Evolutionary conservation across 768 basidiomycete species (phyloP).

Genomic region (Naganishia vishniacii): DNA sequence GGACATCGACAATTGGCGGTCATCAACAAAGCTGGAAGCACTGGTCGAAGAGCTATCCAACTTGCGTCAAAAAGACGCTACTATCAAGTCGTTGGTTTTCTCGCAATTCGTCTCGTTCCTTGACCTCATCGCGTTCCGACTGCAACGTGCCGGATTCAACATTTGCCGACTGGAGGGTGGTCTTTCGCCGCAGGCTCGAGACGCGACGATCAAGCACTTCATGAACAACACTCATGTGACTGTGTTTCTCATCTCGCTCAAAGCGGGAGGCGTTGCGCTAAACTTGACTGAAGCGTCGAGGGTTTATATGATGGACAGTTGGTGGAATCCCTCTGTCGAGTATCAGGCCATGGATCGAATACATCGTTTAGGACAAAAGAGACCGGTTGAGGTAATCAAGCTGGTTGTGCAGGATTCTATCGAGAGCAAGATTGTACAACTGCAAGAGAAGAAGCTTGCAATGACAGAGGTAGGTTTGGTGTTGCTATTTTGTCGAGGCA

Average conservation of each 20-base stretch:
- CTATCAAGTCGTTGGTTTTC: slow-evolving; percentile 94
- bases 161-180: slow-evolving; percentile 91
- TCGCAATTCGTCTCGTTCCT: slow-evolving; percentile 49
- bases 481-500: not conserved
- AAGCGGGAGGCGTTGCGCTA: slow-evolving; percentile 72
- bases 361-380: slow-evolving; percentile 85
- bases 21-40: slow-evolving; percentile 96
- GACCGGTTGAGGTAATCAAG: slow-evolving; percentile 89
- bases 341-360: slow-evolving; percentile 83
- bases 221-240: slow-evolving; percentile 92
- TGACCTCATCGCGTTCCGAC: slow-evolving; percentile 84
- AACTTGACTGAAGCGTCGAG: slow-evolving; percentile 62
- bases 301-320: slow-evolving; percentile 94
- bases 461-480: slow-evolving; percentile 62
- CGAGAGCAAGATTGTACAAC: slow-evolving; percentile 87
- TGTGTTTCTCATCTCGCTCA: slow-evolving; percentile 89
- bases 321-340: slow-evolving; percentile 91
- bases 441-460: slow-evolving; percentile 96
- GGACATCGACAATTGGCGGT: slow-evolving; percentile 70
- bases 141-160: slow-evolving; percentile 86
- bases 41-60: slow-evolving; percentile 87
- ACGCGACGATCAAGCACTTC: slow-evolving; percentile 90
- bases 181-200: slow-evolving; percentile 93
- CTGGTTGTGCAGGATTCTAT: slow-evolving; percentile 94
- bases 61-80: slow-evolving; percentile 72